Evolutionary conservation across 257 asterid genomes (phyloP).

Genomic region (Rhazya stricta): DNA sequence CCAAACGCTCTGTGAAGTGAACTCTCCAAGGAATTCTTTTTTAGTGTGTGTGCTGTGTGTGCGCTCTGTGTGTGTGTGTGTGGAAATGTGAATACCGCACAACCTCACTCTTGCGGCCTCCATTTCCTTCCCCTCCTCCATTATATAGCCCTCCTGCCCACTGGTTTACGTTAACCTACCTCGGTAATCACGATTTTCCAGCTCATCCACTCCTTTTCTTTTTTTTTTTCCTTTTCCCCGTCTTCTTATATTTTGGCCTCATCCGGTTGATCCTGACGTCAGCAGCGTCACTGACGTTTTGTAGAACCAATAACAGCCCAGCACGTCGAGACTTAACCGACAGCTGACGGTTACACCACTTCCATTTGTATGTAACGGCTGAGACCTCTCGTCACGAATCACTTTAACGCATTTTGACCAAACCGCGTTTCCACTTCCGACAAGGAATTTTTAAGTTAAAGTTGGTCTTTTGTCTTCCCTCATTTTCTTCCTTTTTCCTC

Average conservation of each 20-base stretch:
- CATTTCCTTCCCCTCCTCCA: neutral
- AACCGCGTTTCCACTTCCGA: conserved; percentile 28
- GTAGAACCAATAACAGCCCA: neutral
- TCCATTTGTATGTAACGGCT: conserved; percentile 25
- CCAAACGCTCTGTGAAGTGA: neutral
- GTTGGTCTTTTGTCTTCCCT: conserved; percentile 17
- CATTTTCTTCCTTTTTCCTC: neutral
- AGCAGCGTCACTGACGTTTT: neutral
- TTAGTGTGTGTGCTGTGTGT: conserved; percentile 9
- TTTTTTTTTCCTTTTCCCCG: neutral
- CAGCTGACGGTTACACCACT: conserved; percentile 22
- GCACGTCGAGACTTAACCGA: neutral
- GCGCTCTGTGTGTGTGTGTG: conserved; percentile 61
- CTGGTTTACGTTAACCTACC: conserved; percentile 27
- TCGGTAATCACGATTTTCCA: conserved; percentile 16
- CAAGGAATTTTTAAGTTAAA: neutral
- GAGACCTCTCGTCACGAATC: neutral
- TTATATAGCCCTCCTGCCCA: conserved; percentile 41
- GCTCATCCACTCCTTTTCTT: neutral
- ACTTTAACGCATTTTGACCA: conserved; percentile 25
- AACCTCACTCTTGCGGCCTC: conserved; percentile 41
- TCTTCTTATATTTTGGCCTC: neutral
- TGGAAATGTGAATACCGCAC: conserved; percentile 32
- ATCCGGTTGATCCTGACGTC: conserved; percentile 13
- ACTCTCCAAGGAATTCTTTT: neutral